Evolutionary conservation across 305 asterid species (phyloP).

Genomic region (Plantago coronopus): DNA sequence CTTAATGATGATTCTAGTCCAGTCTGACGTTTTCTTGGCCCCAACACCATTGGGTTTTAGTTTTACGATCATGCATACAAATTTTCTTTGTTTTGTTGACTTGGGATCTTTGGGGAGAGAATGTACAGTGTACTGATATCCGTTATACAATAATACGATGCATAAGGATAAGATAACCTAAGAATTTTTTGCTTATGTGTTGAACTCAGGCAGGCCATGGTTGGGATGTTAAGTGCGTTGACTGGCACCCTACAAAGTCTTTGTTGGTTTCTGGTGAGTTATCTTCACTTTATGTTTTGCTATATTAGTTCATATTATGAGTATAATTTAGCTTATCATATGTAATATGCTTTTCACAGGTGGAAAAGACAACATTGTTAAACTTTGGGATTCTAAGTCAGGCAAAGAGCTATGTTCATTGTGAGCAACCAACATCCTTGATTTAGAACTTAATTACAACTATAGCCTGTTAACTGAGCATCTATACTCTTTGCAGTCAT

Average conservation of each 20-base stretch:
- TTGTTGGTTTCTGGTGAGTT: slow-evolving; percentile 82
- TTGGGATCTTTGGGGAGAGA: not conserved
- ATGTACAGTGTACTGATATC: not conserved
- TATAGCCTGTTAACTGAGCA: slow-evolving; percentile 20
- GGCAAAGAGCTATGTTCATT: slow-evolving; percentile 91
- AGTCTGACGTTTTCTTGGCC: not conserved
- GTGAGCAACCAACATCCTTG: slow-evolving; percentile 40
- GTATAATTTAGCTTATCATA: slow-evolving; percentile 16
- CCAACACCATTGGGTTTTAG: not conserved
- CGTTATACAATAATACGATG: slow-evolving; percentile 19
- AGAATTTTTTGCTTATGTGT: slow-evolving; percentile 48
- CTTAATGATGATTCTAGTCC: not conserved
- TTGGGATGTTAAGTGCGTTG: slow-evolving; percentile 99
- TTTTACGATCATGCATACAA: too few relatives aligned
- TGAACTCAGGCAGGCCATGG: slow-evolving; percentile 99
- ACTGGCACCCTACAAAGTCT: slow-evolving; percentile 99
- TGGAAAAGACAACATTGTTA: slow-evolving; percentile 97
- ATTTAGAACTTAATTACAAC: slow-evolving; percentile 8
- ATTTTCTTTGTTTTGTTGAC: too few relatives aligned
- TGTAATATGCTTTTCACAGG: slow-evolving; percentile 49
- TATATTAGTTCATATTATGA: slow-evolving; percentile 8
- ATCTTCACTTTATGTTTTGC: slow-evolving; percentile 12
- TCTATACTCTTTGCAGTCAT: slow-evolving; percentile 54
- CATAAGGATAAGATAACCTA: slow-evolving; percentile 43
- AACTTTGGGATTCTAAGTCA: slow-evolving; percentile 98